A percentile compares a stretch with the other conserved stretches of the same genome.
Evolutionary conservation across 495 filamentous ascomycete species (phyloP).

Genomic region (Aspergillus carlsbadensis): DNA sequence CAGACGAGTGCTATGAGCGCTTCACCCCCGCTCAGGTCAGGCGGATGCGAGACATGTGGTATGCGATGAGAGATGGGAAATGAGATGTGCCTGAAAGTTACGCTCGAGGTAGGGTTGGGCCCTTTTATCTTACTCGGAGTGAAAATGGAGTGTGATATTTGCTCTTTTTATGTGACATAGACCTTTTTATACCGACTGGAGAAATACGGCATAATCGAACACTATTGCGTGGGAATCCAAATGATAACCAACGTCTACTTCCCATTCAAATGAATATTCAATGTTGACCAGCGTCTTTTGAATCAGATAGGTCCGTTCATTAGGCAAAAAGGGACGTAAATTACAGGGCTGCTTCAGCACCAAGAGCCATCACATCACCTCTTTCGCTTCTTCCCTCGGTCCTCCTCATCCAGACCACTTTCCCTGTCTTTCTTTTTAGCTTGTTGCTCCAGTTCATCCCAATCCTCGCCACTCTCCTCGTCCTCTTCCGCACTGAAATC

Average conservation of each 20-base stretch:
- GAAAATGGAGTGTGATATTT: too few relatives aligned
- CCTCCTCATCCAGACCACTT: slow-evolving; percentile 68
- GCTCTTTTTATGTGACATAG: too few relatives aligned
- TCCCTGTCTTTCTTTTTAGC: slow-evolving; percentile 86
- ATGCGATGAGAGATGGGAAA: slow-evolving; percentile 40
- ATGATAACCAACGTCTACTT: too few relatives aligned
- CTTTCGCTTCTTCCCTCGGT: slow-evolving; percentile 57
- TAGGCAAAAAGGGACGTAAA: not conserved
- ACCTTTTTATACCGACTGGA: too few relatives aligned
- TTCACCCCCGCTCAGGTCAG: slow-evolving; percentile 44
- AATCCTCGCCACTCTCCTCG: slow-evolving; percentile 77
- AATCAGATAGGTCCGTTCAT: not conserved
- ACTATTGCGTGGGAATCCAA: too few relatives aligned
- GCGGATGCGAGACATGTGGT: slow-evolving; percentile 51
- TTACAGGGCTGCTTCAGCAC: slow-evolving; percentile 4
- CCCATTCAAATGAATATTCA: too few relatives aligned
- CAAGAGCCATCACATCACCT: slow-evolving; percentile 27
- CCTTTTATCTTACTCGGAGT: too few relatives aligned
- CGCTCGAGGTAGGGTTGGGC: too few relatives aligned
- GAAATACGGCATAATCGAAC: too few relatives aligned
- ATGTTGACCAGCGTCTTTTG: too few relatives aligned
- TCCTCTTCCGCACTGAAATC: slow-evolving; percentile 70
- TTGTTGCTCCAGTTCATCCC: slow-evolving; percentile 90
- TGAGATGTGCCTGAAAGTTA: too few relatives aligned
- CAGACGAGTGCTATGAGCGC: slow-evolving; percentile 51